Evolutionary conservation across 331 rosid species (phyloP).

Genomic region (Quercus lobata): DNA sequence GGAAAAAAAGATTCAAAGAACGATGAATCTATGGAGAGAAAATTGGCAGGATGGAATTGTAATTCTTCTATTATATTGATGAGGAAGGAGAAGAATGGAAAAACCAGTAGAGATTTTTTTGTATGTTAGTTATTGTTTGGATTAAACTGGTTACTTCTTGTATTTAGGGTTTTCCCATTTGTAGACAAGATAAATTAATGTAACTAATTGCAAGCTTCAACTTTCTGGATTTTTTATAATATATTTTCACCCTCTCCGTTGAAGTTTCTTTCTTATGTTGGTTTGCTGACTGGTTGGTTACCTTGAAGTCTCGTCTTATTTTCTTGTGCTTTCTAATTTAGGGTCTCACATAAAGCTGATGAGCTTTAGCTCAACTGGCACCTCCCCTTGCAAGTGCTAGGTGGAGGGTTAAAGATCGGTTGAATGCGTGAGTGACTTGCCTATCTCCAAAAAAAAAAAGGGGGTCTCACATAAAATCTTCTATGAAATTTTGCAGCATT

Average conservation of each 20-base stretch:
- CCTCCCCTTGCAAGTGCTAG: too few species aligned
- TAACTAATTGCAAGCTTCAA: neutral
- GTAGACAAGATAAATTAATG: too few species aligned
- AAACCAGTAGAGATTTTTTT: neutral
- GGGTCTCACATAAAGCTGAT: neutral
- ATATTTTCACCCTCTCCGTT: neutral
- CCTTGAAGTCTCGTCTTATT: neutral
- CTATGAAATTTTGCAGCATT: conserved; percentile 34
- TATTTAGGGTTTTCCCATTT: neutral
- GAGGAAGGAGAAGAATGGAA: neutral
- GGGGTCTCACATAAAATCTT: neutral
- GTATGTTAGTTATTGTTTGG: neutral
- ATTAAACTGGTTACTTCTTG: neutral
- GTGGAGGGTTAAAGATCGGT: too few species aligned
- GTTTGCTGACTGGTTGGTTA: neutral
- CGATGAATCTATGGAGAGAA: neutral
- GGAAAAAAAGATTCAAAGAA: neutral
- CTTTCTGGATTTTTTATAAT: neutral
- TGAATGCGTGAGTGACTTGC: too few species aligned
- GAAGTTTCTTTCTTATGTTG: neutral
- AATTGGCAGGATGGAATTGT: neutral
- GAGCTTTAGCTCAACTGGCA: too few species aligned
- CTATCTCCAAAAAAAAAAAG: too few species aligned
- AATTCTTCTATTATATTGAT: neutral
- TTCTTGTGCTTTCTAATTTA: neutral